Base-by-base conservation (phyloP, 345 rosid genomes). In the Euphorbia pulcherrima region DNA sequence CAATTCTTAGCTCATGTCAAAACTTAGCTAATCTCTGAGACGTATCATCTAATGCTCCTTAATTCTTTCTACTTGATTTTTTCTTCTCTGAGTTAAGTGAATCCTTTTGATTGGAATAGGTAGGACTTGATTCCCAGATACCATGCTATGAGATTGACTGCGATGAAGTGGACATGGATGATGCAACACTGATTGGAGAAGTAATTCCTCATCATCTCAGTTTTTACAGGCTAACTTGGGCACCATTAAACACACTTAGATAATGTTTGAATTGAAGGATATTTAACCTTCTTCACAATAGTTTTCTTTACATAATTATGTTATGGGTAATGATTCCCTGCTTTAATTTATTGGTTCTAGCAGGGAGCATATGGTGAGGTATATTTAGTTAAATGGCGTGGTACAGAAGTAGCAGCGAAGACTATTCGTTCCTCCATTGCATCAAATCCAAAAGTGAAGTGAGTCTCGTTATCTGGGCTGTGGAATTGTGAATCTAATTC, bases 311-410 rank as follows among this genome's bases (percentile, higher is more conserved):
- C 44, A 67, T 40, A 16, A 53, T 20, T 41, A 28, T 60, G 21
- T 40, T 40, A 8, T 18, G 60, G 55, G 62, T 60, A 37, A 27
- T 33, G 46, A 30, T 63, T 62, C 55, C 68, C 26, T 44, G 39
- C 39, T 57, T 66, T 44, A 61, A 64, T 44, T 54, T 48, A 24
- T 63, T 39, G 60, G 59, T 17, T 23, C 50, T 18, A 21, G 41
- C 80, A 84, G 88, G 92, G 88, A 70, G 74, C 87, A 39, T 87
- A 72, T 64, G 87, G 91, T 60, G 91, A 84, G 75, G 75, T 87
- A 67, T 87, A 84, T 72, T 62, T 78, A 29, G 92, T 84, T 55
- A 87, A 80, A 68, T 87, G 92, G 87, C 84, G 86, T 18, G 91
- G 87, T 65, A 87, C 88, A 53, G 86, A 81, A 71, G 78, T 87